Conservation (phyloP, 129 eudicot species). For the Tagetes erecta region DNA sequence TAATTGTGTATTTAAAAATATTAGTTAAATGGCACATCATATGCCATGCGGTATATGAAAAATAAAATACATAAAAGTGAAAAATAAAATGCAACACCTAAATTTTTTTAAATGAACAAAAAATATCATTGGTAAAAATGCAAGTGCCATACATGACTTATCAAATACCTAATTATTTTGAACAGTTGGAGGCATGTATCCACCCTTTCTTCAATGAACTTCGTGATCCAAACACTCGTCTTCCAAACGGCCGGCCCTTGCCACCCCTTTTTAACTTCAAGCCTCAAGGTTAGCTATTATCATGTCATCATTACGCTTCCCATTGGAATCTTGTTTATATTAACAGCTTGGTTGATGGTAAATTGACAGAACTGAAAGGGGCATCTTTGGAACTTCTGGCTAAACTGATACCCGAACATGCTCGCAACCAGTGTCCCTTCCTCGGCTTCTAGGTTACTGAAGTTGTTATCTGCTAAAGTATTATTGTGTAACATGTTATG, state of each 20-base stretch:
- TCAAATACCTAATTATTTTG: neutral
- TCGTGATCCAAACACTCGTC: slow-evolving; percentile 53
- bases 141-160: neutral
- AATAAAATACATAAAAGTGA: too few species aligned
- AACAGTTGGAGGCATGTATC: slow-evolving; percentile 57
- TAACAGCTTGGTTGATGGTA: neutral
- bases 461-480: slow-evolving; percentile 3
- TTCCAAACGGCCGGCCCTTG: slow-evolving; percentile 53
- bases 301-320: neutral
- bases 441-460: slow-evolving; percentile 35
- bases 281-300: slow-evolving; percentile 39
- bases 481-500: slow-evolving; percentile 13
- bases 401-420: slow-evolving; percentile 68
- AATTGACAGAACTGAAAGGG: slow-evolving; percentile 54
- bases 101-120: neutral
- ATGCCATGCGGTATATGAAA: neutral
- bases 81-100: neutral
- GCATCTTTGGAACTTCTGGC: slow-evolving; percentile 47
- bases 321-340: neutral
- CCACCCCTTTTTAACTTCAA: slow-evolving; percentile 59
- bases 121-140: too few species aligned
- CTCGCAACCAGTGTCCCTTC: slow-evolving; percentile 55
- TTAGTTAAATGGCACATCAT: neutral
- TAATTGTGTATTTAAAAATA: too few species aligned
- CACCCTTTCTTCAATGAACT: slow-evolving; percentile 75